These are phyloP conservation scores for Phycomyces nitens DNA, from an alignment of 192 early-diverging fungal species.

Conservation along the genomic window DNA sequence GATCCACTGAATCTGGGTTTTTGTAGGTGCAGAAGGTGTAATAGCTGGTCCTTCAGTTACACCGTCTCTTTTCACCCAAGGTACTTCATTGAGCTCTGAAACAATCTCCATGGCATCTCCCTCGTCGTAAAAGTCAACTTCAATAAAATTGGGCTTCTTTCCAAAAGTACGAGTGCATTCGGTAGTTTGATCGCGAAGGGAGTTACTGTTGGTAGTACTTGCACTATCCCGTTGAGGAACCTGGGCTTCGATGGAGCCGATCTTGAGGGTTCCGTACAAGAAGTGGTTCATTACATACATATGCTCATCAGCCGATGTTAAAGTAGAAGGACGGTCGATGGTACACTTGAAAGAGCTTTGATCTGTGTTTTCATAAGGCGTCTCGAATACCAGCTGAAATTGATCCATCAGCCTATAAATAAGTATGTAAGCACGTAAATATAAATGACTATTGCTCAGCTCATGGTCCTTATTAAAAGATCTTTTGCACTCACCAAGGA, in stretches of 20 bases:
- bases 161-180: conserved; percentile 38
- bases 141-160: conserved; percentile 62
- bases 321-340: conserved; percentile 44
- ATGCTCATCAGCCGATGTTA: conserved; percentile 14
- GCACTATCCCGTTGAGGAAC: conserved; percentile 45
- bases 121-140: conserved; percentile 67
- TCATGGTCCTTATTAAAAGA: background rate
- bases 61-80: conserved; percentile 9
- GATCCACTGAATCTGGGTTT: background rate
- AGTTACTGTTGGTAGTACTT: conserved; percentile 44
- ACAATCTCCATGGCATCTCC: conserved; percentile 47
- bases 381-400: conserved; percentile 60
- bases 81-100: conserved; percentile 53
- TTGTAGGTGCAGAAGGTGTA: background rate
- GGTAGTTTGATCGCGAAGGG: conserved; percentile 52
- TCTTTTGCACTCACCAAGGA: conserved; percentile 50
- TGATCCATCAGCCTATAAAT: conserved; percentile 53
- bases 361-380: conserved; percentile 50
- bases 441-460: background rate
- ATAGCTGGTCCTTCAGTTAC: background rate
- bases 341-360: conserved; percentile 47
- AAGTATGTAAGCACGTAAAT: background rate
- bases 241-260: conserved; percentile 32
- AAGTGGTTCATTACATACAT: conserved; percentile 75
- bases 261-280: conserved; percentile 41